Conservation (phyloP, 129 eudicot genomes). For the Logfia minima region DNA sequence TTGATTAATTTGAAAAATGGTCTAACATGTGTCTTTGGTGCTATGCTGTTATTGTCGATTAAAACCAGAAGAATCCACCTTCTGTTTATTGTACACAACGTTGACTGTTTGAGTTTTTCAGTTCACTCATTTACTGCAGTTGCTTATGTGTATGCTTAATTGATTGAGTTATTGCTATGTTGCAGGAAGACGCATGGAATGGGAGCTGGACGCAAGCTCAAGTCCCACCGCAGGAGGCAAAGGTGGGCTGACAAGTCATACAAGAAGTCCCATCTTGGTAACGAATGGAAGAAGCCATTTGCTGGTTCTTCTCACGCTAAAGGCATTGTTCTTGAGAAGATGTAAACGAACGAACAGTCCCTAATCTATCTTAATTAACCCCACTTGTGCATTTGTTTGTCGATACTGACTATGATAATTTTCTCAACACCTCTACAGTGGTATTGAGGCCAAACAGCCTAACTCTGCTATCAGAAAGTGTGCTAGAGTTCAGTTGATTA, state of each 20-base stretch:
- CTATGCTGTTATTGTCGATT: background rate
- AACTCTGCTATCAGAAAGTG: conserved; percentile 59
- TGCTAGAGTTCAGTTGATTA: conserved; percentile 51
- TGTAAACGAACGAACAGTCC: conserved; percentile 27
- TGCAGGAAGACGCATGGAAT: conserved; percentile 57
- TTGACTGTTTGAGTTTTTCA: background rate
- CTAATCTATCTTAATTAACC: background rate
- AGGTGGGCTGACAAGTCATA: conserved; percentile 61
- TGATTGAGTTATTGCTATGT: background rate
- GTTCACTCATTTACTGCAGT: background rate
- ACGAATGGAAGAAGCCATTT: conserved; percentile 59
- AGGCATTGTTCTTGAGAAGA: conserved; percentile 51
- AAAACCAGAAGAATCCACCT: background rate
- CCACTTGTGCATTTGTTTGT: background rate
- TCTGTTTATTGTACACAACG: background rate
- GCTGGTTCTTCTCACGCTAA: conserved; percentile 59
- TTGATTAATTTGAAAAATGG: background rate
- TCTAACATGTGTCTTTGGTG: background rate
- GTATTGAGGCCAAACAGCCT: conserved; percentile 61
- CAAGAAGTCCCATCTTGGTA: conserved; percentile 57
- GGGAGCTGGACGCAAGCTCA: conserved; percentile 64
- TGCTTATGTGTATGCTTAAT: background rate
- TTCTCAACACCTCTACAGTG: conserved; percentile 27
- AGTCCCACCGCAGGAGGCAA: conserved; percentile 56
- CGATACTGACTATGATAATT: background rate